phyloP scores from a whole-genome alignment of 768 basidiomycete species.

The Naganishia friedmannii region DNA sequence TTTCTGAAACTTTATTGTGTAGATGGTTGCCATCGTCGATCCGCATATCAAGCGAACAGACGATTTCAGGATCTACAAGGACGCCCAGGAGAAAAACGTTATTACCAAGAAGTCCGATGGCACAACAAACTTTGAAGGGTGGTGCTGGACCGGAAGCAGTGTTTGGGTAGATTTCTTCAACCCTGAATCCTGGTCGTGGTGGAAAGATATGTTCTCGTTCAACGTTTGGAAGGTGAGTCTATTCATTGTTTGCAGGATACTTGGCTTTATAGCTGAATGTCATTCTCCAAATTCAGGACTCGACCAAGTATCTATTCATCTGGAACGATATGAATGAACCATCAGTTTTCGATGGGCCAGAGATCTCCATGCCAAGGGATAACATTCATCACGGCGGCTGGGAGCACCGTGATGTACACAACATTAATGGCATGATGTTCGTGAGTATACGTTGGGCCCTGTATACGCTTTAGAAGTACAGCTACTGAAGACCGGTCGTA shows the following conservation, averaged over 20 bases:
- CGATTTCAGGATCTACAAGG: conserved; percentile 76
- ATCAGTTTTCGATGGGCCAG: conserved; percentile 97
- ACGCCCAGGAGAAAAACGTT: conserved; percentile 75
- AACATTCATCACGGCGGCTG: conserved; percentile 85
- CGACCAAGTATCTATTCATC: conserved; percentile 79
- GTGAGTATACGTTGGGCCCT: conserved; percentile 46
- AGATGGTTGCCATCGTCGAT: conserved; percentile 98
- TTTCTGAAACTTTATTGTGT: conserved; percentile 3
- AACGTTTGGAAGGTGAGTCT: conserved; percentile 55
- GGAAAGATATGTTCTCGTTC: conserved; percentile 76
- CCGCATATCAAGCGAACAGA: conserved; percentile 86
- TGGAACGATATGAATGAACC: conserved; percentile 99
- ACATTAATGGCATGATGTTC: conserved; percentile 91
- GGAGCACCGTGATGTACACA: conserved; percentile 97
- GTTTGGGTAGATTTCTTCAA: conserved; percentile 99
- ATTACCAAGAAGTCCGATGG: conserved; percentile 79
- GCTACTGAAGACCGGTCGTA: not conserved
- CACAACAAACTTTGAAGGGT: conserved; percentile 76
- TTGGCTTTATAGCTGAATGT: not conserved
- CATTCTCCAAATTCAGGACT: conserved; percentile 43
- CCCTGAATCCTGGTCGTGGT: conserved; percentile 82
- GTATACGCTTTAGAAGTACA: not conserved
- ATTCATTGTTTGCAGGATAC: not conserved
- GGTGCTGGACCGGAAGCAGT: conserved; percentile 97
- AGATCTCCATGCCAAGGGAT: conserved; percentile 78